Evolutionary conservation across 176 grass and related monocot species (phyloP), one percentile per base, ranked within the genome.

Genomic region (Oryza nivara): DNA sequence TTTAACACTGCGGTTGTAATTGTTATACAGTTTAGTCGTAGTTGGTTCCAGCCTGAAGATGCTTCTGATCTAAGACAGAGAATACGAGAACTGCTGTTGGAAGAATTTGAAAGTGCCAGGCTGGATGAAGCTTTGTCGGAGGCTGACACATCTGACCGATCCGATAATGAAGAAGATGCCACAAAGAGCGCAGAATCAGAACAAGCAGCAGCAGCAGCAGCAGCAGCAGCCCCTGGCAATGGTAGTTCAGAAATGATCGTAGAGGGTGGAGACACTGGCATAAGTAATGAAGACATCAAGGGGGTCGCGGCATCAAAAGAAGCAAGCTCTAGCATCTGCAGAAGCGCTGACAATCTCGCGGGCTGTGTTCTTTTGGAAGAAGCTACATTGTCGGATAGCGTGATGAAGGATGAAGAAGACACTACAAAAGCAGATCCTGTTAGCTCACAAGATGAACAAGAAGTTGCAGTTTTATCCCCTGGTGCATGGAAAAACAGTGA

Each of bases 21-120:
- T 73, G 23, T 56, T 83, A 32, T 12, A 48, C 90, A 97, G 95
- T 94, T 97, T 72, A 68, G 68, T 73, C 65, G 30, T 65, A 88
- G 79, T 45, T 97, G 95, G 95, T 97, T 97, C 76, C 89, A 84
- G 80, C 73, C 95, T 51, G 95, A 94, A 86, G 84, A 74, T 45
- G 90, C 90, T 88, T 97, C 92, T 63, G 67, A 22, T 28, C 79
- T 97, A 81, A 89, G 95, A 79, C 63, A 17, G 15, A 75, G 41
- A 76, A 92, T 97, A 91, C 83, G 60, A 54, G 25, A 51, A 56
- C 87, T 93, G 45, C 85, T 97, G 47, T 30, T 88, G 63, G 64
- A 92, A 86, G 80, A 89, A 70, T 87, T 97, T 88, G 67, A 66
- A 74, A 84, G 36, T 86, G 81, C 75, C 15, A 85, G 56, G 67